Evolutionary conservation across 2,329 filamentous ascomycete genomes (phyloP).

Genomic region (Exophiala aquamarina): DNA sequence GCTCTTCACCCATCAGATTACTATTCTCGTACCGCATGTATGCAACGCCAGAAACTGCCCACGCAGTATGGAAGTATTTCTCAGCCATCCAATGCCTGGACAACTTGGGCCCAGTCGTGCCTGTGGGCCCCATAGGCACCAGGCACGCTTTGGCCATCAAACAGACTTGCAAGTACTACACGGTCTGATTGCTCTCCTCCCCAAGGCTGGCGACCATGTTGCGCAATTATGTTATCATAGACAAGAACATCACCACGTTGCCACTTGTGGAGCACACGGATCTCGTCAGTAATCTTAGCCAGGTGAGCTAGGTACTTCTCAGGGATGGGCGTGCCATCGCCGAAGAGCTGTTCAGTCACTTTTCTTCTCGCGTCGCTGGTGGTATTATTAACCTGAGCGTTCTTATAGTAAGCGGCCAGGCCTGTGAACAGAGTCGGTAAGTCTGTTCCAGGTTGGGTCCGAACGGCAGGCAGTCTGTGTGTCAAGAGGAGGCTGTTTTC

Average conservation of each 20-base stretch:
- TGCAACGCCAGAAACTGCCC: too few species aligned
- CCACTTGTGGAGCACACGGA: conserved; percentile 51
- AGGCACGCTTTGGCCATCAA: conserved; percentile 47
- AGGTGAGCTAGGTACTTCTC: conserved; percentile 45
- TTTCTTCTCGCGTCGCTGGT: conserved; percentile 31
- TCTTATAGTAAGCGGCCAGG: conserved; percentile 47
- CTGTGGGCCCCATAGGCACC: conserved; percentile 45
- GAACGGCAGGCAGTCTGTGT: conserved; percentile 48
- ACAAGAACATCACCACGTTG: conserved; percentile 49
- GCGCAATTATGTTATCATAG: conserved; percentile 50
- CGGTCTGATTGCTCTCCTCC: conserved; percentile 47
- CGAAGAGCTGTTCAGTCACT: conserved; percentile 43
- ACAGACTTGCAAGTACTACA: conserved; percentile 49
- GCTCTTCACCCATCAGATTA: too few species aligned
- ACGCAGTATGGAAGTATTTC: too few species aligned
- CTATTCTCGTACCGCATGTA: too few species aligned
- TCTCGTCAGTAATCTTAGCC: conserved; percentile 49
- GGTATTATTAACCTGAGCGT: conserved; percentile 23
- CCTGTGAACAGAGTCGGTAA: conserved; percentile 50
- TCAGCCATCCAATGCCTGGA: conserved; percentile 42
- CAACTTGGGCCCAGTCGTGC: conserved; percentile 48
- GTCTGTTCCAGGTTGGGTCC: conserved; percentile 47
- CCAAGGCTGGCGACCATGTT: conserved; percentile 53
- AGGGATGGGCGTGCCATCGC: conserved; percentile 49
- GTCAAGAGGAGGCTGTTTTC: conserved; percentile 40